A percentile compares a stretch with the other conserved stretches of the same genome.
Conservation (phyloP, 2,329 filamentous ascomycete genomes). For the Fusarium illudens region DNA sequence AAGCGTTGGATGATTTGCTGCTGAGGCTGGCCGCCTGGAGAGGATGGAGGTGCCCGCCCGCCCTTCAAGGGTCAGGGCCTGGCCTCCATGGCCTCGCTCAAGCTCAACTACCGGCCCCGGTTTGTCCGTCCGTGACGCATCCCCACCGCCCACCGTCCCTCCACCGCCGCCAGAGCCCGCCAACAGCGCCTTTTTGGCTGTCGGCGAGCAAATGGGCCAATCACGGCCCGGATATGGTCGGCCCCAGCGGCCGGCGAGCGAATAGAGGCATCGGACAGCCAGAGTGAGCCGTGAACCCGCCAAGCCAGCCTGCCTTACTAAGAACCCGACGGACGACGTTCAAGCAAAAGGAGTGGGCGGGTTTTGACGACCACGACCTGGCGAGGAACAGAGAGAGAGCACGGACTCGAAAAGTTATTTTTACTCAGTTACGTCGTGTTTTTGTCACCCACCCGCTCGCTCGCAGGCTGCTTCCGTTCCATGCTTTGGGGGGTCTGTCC, state of each 20-base stretch:
- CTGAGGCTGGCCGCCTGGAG: conserved; percentile 10
- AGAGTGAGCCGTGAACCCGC: conserved; percentile 15
- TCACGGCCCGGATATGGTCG: background rate
- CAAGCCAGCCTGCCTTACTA: background rate
- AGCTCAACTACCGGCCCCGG: conserved; percentile 37
- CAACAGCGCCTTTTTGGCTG: conserved; percentile 16
- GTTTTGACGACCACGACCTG: conserved; percentile 7
- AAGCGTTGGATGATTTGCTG: conserved; percentile 1
- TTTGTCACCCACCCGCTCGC: conserved; percentile 36
- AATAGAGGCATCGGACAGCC: conserved; percentile 19
- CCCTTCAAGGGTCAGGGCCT: conserved; percentile 16
- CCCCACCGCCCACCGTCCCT: conserved; percentile 16
- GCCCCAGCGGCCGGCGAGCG: background rate
- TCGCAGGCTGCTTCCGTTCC: background rate
- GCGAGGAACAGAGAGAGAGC: conserved; percentile 17
- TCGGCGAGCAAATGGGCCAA: conserved; percentile 17
- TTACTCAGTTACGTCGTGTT: conserved; percentile 40
- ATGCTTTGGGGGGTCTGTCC: conserved; percentile 4
- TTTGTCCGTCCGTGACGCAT: conserved; percentile 23
- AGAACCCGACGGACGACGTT: background rate
- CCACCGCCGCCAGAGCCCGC: conserved; percentile 24
- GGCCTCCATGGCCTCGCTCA: no score
- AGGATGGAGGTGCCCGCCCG: no score
- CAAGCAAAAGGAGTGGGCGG: background rate
- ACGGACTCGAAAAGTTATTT: conserved; percentile 45